phyloP scores from a whole-genome alignment of 176 grass and related monocot species.

The Triticum timopheevii region DNA sequence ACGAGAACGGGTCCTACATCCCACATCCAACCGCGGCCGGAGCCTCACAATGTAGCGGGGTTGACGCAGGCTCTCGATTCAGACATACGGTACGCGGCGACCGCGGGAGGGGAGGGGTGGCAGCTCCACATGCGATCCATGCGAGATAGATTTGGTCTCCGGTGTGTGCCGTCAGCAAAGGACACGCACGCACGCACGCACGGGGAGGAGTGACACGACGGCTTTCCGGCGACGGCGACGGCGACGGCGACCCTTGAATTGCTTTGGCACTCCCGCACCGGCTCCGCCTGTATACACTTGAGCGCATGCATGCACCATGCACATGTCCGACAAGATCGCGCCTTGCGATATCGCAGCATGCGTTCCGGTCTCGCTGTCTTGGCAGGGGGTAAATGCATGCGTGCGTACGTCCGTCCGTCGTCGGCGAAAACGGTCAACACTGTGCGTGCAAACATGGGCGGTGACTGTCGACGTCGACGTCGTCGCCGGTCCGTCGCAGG shows the following conservation, averaged over 20 bases:
- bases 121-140: too few species aligned
- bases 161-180: background rate
- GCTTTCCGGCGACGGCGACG: background rate
- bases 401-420: too few species aligned
- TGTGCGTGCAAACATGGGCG: too few species aligned
- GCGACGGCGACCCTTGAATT: background rate
- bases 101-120: too few species aligned
- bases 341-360: background rate
- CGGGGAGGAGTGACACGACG: background rate
- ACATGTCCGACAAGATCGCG: conserved; percentile 28
- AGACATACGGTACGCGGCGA: too few species aligned
- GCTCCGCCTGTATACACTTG: background rate
- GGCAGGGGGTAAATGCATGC: background rate
- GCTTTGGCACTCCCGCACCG: background rate
- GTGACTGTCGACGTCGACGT: too few species aligned
- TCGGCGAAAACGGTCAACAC: too few species aligned
- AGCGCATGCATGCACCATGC: background rate
- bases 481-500: too few species aligned
- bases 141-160: background rate
- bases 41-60: too few species aligned
- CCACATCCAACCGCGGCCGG: too few species aligned
- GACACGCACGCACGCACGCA: background rate
- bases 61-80: too few species aligned
- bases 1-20: too few species aligned
- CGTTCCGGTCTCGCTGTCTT: background rate